Conservation (phyloP, 2,329 filamentous ascomycete species). For the Esteya vermicola region DNA sequence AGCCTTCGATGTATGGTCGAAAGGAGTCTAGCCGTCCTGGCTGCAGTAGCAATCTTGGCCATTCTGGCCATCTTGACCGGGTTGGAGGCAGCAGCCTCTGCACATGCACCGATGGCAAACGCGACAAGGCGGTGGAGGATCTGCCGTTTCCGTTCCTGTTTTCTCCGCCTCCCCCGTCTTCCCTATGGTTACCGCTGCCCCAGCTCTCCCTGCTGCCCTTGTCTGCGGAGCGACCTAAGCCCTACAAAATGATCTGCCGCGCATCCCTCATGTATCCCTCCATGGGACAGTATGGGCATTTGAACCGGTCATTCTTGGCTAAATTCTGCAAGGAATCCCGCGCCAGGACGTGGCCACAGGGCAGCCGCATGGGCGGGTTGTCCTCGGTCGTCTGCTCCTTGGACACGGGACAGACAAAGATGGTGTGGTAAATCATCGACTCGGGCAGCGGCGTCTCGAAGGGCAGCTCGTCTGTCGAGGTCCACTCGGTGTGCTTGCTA, state of each 20-base stretch:
- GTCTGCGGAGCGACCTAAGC: not conserved
- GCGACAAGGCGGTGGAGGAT: too few relatives aligned
- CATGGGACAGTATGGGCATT: constrained; percentile 89
- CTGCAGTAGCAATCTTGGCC: too few relatives aligned
- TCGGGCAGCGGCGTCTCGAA: constrained; percentile 52
- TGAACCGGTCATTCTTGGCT: constrained; percentile 68
- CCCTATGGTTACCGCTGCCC: too few relatives aligned
- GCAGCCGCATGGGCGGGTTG: constrained; percentile 94
- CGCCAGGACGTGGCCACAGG: constrained; percentile 88
- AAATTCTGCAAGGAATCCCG: constrained; percentile 69
- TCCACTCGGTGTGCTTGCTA: constrained; percentile 89
- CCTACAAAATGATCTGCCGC: constrained; percentile 51
- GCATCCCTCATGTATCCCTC: constrained; percentile 72
- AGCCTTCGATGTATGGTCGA: too few relatives aligned
- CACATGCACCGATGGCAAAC: too few relatives aligned
- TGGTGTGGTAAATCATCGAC: constrained; percentile 71
- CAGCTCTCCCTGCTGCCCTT: not conserved
- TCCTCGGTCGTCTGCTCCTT: constrained; percentile 89
- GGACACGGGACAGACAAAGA: constrained; percentile 94
- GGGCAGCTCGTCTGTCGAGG: constrained; percentile 75
- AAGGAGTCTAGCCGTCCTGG: too few relatives aligned
- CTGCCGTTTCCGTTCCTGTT: not conserved
- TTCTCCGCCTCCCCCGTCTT: too few relatives aligned
- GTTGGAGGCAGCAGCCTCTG: too few relatives aligned
- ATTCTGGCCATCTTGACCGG: too few relatives aligned